Conservation (phyloP, 2,329 filamentous ascomycete genomes). For the Colletotrichum tropicale region DNA sequence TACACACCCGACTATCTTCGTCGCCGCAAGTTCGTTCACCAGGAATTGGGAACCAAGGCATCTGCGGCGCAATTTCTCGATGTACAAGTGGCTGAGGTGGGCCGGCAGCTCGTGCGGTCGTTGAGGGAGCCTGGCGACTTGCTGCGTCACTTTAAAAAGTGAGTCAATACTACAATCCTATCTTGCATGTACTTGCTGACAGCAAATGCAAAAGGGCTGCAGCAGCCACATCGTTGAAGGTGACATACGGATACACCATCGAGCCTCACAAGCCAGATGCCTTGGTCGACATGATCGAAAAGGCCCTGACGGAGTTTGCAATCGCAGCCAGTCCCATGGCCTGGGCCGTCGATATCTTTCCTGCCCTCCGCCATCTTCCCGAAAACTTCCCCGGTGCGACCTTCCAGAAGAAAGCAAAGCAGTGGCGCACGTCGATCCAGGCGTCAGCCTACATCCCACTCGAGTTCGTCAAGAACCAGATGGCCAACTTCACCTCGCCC, state of each 20-base stretch:
- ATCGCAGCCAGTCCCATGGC: conserved; percentile 29
- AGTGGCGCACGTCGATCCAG: conserved; percentile 26
- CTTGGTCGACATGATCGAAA: conserved; percentile 31
- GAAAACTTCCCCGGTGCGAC: conserved; percentile 30
- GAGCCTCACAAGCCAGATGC: conserved; percentile 32
- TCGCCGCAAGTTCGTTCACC: conserved; percentile 30
- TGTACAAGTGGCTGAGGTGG: conserved; percentile 11
- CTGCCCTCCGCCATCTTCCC: conserved; percentile 32
- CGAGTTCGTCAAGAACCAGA: conserved; percentile 31
- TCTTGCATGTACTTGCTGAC: background rate
- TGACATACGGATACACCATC: conserved; percentile 26
- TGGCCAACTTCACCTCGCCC: conserved; percentile 20
- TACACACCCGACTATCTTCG: conserved; percentile 26
- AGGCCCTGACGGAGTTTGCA: conserved; percentile 31
- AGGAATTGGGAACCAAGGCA: conserved; percentile 30
- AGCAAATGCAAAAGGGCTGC: background rate
- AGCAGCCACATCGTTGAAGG: background rate
- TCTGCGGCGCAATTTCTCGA: conserved; percentile 20
- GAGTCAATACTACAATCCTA: background rate
- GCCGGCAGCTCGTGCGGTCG: conserved; percentile 4
- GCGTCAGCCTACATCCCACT: conserved; percentile 29
- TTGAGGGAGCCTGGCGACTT: conserved; percentile 6
- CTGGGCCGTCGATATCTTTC: conserved; percentile 38
- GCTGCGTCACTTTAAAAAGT: conserved; percentile 20
- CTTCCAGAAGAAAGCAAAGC: conserved; percentile 31